These are phyloP conservation scores for Cenchrus purpureus DNA, from an alignment of 176 grass and related monocot species.

Conservation along the genomic window DNA sequence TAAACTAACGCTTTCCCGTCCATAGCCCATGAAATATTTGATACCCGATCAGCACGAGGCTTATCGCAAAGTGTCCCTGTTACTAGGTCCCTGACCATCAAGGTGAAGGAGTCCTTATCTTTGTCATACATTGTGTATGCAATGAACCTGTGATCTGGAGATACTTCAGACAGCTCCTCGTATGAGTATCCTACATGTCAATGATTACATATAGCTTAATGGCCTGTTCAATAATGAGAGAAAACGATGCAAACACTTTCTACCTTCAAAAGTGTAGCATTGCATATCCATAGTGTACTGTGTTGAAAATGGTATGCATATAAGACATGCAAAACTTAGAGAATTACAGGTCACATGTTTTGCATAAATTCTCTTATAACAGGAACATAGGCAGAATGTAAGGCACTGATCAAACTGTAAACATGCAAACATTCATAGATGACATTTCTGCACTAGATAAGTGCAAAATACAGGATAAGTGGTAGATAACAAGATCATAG, in stretches of 20 bases:
- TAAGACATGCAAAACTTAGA: not conserved
- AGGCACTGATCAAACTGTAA: not conserved
- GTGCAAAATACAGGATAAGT: not conserved
- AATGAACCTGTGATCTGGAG: slow-evolving; percentile 81
- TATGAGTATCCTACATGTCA: slow-evolving; percentile 80
- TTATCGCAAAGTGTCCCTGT: slow-evolving; percentile 72
- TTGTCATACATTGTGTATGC: slow-evolving; percentile 98
- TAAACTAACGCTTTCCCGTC: slow-evolving; percentile 87
- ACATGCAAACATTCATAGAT: not conserved
- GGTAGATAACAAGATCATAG: not conserved
- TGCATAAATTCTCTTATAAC: slow-evolving; percentile 1
- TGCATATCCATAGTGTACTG: not conserved
- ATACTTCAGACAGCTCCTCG: slow-evolving; percentile 94
- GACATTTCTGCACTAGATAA: not conserved
- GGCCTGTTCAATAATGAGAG: slow-evolving; percentile 1
- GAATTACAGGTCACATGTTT: not conserved
- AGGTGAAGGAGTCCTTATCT: slow-evolving; percentile 84
- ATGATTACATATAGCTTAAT: slow-evolving; percentile 30
- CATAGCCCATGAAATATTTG: slow-evolving; percentile 91
- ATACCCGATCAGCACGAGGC: slow-evolving; percentile 70
- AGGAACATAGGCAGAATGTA: not conserved
- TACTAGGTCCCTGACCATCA: slow-evolving; percentile 84
- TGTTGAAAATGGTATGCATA: not conserved
- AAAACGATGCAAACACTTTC: slow-evolving; percentile 13
- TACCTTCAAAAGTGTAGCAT: not conserved